These are phyloP conservation scores for Plasmodium cynomolgi DNA, from an alignment of 169 alveolate species.

Conservation along the genomic window DNA sequence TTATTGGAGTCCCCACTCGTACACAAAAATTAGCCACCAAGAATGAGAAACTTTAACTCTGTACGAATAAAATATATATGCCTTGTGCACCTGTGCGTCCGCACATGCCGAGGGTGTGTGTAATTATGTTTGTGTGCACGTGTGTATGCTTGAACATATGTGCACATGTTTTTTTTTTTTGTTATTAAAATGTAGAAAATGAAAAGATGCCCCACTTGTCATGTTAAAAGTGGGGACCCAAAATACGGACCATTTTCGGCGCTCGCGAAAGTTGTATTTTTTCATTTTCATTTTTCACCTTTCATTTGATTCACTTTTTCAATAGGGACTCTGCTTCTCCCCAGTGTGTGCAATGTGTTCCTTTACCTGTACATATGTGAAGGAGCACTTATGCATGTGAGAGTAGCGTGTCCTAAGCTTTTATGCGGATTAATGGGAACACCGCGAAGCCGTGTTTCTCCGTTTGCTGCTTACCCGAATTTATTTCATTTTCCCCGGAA, in stretches of 20 bases:
- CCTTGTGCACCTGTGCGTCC: not conserved
- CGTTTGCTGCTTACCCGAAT: not conserved
- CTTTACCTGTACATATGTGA: not conserved
- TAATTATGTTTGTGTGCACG: not conserved
- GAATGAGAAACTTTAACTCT: not conserved
- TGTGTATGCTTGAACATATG: not conserved
- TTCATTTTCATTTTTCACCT: not conserved
- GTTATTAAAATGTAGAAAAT: not conserved
- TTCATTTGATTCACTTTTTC: not conserved
- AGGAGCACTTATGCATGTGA: not conserved
- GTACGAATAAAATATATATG: not conserved
- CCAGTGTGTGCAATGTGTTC: not conserved
- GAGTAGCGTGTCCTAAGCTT: not conserved
- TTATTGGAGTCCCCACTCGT: not conserved
- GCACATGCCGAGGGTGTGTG: not conserved
- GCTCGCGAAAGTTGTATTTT: constrained; percentile 7
- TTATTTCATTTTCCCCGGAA: not conserved
- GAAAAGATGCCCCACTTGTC: not conserved
- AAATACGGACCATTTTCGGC: not conserved
- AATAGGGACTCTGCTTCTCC: not conserved
- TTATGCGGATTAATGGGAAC: not conserved
- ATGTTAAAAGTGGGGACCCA: not conserved
- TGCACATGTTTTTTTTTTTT: not conserved
- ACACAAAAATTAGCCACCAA: not conserved
- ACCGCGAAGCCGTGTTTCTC: constrained; percentile 1